Conservation (phyloP, 768 basidiomycete species). For the Multifurca ochricompacta region DNA sequence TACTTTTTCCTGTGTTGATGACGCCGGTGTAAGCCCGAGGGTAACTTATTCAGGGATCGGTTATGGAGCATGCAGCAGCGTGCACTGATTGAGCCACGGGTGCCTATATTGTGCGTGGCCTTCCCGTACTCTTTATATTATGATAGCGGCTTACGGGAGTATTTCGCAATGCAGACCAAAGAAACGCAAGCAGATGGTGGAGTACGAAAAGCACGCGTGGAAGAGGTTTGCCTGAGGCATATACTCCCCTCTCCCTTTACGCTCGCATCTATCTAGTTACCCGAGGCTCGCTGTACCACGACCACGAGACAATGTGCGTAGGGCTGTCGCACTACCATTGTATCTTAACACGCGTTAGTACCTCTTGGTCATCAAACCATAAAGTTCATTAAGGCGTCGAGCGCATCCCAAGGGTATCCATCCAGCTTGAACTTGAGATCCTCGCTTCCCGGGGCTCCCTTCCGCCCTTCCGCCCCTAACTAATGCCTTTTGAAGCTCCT, state of each 20-base stretch:
- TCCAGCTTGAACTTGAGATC: neutral
- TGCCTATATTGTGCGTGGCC: constrained; percentile 63
- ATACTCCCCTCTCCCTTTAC: neutral
- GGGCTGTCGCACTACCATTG: constrained; percentile 1
- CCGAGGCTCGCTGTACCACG: neutral
- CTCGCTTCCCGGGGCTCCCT: neutral
- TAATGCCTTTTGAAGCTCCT: constrained; percentile 28
- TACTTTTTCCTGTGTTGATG: neutral
- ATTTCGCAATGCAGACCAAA: constrained; percentile 36
- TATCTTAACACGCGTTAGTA: constrained; percentile 5
- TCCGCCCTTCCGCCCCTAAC: neutral
- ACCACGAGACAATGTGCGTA: neutral
- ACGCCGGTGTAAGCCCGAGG: constrained; percentile 68
- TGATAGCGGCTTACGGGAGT: neutral
- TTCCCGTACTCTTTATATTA: neutral
- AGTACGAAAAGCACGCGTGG: constrained; percentile 77
- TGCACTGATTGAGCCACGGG: constrained; percentile 79
- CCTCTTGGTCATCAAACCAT: neutral
- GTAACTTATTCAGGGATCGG: constrained; percentile 85
- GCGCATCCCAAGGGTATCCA: neutral
- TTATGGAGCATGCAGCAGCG: constrained; percentile 84
- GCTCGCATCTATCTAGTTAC: neutral
- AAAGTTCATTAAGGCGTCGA: neutral
- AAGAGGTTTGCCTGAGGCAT: constrained; percentile 48
- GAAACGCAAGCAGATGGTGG: constrained; percentile 45